phyloP scores from a whole-genome alignment of 495 filamentous ascomycete species.

The Lepidopterella palustris region DNA sequence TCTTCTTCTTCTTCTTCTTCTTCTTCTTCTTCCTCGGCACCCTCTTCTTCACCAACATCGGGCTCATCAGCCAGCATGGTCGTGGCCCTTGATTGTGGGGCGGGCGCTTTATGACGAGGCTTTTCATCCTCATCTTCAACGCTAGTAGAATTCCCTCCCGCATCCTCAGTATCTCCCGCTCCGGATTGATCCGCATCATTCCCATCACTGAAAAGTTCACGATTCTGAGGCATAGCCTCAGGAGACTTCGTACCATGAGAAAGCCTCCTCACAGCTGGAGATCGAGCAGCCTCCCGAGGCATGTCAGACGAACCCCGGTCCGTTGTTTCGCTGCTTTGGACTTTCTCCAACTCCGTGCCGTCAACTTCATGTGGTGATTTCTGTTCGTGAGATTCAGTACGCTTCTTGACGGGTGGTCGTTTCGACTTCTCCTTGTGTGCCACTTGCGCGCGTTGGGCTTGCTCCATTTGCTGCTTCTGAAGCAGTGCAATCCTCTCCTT shows the following conservation, averaged over 20 bases:
- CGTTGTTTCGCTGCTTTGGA: conserved; percentile 20
- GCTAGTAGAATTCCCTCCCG: conserved; percentile 66
- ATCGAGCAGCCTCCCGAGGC: conserved; percentile 50
- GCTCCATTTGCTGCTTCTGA: conserved; percentile 89
- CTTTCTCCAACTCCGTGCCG: conserved; percentile 22
- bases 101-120: conserved; percentile 12
- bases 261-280: conserved; percentile 32
- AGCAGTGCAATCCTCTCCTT: conserved; percentile 92
- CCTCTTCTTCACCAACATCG: conserved; percentile 37
- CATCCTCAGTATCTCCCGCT: conserved; percentile 76
- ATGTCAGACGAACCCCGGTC: conserved; percentile 34
- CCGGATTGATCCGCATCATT: conserved; percentile 90
- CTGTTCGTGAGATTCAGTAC: conserved; percentile 48
- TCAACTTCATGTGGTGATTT: conserved; percentile 17
- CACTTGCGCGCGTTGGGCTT: conserved; percentile 69
- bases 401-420: conserved; percentile 66
- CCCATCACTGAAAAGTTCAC: conserved; percentile 61
- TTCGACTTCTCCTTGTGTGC: conserved; percentile 82
- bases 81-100: conserved; percentile 16
- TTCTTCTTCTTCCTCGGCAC: conserved; percentile 56
- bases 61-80: conserved; percentile 26
- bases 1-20: conserved; percentile 66
- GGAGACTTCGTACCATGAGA: conserved; percentile 49
- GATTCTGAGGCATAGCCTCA: conserved; percentile 40
- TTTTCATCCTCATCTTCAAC: conserved; percentile 65